Evolutionary conservation across 139 green algal genomes (phyloP).

Genomic region (Pleodorina starrii): DNA sequence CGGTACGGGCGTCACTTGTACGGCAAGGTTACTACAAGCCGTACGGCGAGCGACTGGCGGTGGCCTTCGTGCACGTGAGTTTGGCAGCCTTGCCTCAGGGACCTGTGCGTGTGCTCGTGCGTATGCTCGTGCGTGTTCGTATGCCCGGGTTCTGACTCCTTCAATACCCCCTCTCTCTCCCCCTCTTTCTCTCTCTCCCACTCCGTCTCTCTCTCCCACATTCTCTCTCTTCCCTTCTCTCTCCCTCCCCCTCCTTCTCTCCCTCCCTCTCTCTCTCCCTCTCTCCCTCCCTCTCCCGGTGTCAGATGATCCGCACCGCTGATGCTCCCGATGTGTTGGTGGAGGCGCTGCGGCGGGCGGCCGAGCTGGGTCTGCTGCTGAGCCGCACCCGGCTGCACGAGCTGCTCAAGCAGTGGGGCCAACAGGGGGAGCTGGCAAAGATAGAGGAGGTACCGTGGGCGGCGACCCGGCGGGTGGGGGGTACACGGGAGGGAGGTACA

Average conservation of each 20-base stretch:
- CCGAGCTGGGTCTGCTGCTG: constrained; percentile 56
- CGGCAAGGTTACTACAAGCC: constrained; percentile 3
- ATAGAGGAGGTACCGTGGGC: constrained; percentile 44
- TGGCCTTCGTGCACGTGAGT: constrained; percentile 35
- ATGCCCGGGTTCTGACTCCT: neutral
- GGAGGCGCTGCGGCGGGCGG: constrained; percentile 45
- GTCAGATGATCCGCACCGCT: constrained; percentile 43
- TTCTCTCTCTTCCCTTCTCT: too few species aligned
- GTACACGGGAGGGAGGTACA: neutral
- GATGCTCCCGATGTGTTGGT: constrained; percentile 56
- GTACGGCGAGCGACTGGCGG: constrained; percentile 20
- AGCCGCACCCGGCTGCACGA: constrained; percentile 32
- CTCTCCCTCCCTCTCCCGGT: neutral
- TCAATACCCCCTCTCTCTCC: neutral
- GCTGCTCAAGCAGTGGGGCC: constrained; percentile 40
- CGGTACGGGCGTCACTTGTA: constrained; percentile 43
- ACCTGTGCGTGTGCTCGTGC: too few species aligned
- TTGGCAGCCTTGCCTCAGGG: too few species aligned
- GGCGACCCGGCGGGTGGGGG: neutral
- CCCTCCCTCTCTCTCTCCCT: too few species aligned
- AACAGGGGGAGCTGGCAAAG: constrained; percentile 39
- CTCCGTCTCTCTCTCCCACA: neutral
- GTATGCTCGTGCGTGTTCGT: too few species aligned
- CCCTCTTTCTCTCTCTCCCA: too few species aligned
- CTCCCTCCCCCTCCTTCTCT: neutral